Evolutionary conservation across 208 protist genomes (phyloP), one percentile per base, ranked within the genome.

Genomic region (Leptomonas seymouri): DNA sequence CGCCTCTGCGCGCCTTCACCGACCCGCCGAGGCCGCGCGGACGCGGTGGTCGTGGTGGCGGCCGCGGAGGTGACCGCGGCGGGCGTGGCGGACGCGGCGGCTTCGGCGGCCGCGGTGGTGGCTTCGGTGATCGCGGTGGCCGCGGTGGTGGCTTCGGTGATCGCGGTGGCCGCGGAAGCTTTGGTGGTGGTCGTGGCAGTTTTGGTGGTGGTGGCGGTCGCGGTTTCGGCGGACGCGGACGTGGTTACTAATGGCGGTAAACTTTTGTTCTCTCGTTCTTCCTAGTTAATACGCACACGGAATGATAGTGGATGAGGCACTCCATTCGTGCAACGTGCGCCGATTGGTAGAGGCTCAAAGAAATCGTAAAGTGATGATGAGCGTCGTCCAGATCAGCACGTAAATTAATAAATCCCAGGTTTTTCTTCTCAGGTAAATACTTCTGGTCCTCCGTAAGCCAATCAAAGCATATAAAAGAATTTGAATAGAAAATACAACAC

Each of bases 11-110:
- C 55, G 80, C 84, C 62, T 97, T 97, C 67, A 96, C 93, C 30
- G 85, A 95, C 44, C 90, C 90, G 20, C 87, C 90, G 44, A 93
- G 90, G 76, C 89, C 89, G 21, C 86, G 91, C n/a, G 89, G 91
- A 28, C 83, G 90, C 39, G 89, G 92, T n/a, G 89, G 91, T 20
- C 81, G 91, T 16, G 86, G 90, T 21, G 85, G 85, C 44, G 55
- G 84, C 25, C 67, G 84, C 55, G 79, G 83, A 54, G 76, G 83
- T 50, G 79, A 58, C 28, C 44, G 85, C 34, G 71, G 75, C 28
- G 73, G 81, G 14, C 65, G 76, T 41, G 74, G 74, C n/a, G n/a
- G n/a, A n/a, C n/a, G n/a, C n/a, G n/a, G n/a, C 14, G 80, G 72
- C 57, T 60, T 80, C 59, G 64, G 78, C 20, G 65, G 74, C 25